Conservation (phyloP, 148 eudicot genomes). For the Rhododendron simsii region DNA sequence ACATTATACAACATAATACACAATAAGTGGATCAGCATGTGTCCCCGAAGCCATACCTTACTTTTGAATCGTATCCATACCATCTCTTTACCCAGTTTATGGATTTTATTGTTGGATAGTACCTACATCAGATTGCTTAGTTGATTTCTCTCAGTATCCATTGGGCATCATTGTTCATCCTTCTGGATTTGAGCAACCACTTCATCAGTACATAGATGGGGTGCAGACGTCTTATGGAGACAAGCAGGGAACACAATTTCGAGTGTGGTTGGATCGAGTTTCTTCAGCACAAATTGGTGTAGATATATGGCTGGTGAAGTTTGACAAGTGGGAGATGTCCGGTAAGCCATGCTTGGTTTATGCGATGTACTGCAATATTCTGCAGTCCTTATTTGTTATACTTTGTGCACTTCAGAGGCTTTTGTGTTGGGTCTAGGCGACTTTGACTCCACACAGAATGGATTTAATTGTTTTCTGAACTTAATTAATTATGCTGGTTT, state of each 20-base stretch:
- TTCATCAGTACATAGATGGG: constrained; percentile 31
- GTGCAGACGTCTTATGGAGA: constrained; percentile 34
- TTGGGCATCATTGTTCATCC: constrained; percentile 32
- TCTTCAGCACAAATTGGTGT: constrained; percentile 44
- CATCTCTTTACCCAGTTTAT: background rate
- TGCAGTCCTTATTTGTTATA: background rate
- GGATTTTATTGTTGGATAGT: background rate
- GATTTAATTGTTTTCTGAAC: background rate
- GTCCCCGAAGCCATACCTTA: background rate
- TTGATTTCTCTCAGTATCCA: constrained; percentile 24
- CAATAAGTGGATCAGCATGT: background rate
- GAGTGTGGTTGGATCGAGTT: constrained; percentile 37
- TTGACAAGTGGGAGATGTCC: constrained; percentile 54
- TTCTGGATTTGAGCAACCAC: constrained; percentile 29
- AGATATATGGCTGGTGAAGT: constrained; percentile 55
- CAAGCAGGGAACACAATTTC: constrained; percentile 34
- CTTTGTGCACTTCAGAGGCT: background rate
- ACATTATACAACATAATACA: background rate
- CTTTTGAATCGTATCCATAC: background rate
- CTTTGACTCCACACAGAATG: background rate
- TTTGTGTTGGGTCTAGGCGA: background rate
- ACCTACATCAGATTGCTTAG: background rate
- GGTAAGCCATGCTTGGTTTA: constrained; percentile 22
- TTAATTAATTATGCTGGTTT: background rate
- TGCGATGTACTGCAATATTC: background rate